Evolutionary conservation across 2,329 filamentous ascomycete genomes (phyloP).

Genomic region (Pseudogymnoascus sp.): DNA sequence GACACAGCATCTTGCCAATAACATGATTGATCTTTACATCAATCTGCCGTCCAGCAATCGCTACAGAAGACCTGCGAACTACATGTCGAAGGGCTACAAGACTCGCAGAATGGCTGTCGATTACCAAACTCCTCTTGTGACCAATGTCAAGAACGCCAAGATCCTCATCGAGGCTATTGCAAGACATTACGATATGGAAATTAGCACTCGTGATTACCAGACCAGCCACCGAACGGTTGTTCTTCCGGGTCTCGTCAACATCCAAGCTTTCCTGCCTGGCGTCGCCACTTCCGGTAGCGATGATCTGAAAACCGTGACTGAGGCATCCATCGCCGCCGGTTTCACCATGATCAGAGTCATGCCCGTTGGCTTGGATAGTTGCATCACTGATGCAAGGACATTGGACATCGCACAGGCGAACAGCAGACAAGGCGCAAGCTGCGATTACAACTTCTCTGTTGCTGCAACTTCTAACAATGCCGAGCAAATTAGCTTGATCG

Average conservation of each 20-base stretch:
- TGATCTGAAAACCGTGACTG: slow-evolving; percentile 63
- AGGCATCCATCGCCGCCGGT: slow-evolving; percentile 64
- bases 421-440: slow-evolving; percentile 58
- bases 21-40: slow-evolving; percentile 97
- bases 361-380: slow-evolving; percentile 65
- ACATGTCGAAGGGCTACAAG: slow-evolving; percentile 96
- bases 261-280: slow-evolving; percentile 72
- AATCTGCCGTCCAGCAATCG: slow-evolving; percentile 98
- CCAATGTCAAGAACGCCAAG: slow-evolving; percentile 99
- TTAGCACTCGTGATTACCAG: slow-evolving; percentile 81
- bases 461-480: slow-evolving; percentile 66
- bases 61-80: slow-evolving; percentile 92
- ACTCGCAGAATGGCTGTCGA: slow-evolving; percentile 94
- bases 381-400: slow-evolving; percentile 64
- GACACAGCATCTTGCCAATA: slow-evolving; percentile 93
- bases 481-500: slow-evolving; percentile 65
- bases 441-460: slow-evolving; percentile 75
- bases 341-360: slow-evolving; percentile 77
- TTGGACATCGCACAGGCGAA: slow-evolving; percentile 66
- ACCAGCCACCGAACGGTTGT: slow-evolving; percentile 74
- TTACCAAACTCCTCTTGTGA: slow-evolving; percentile 92
- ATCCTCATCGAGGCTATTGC: slow-evolving; percentile 91
- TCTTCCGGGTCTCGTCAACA: slow-evolving; percentile 68
- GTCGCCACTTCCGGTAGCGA: slow-evolving; percentile 56
- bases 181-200: slow-evolving; percentile 76